Evolutionary conservation across 305 asterid genomes (phyloP), one percentile per base, ranked within the genome.

Genomic region (Withania somnifera): DNA sequence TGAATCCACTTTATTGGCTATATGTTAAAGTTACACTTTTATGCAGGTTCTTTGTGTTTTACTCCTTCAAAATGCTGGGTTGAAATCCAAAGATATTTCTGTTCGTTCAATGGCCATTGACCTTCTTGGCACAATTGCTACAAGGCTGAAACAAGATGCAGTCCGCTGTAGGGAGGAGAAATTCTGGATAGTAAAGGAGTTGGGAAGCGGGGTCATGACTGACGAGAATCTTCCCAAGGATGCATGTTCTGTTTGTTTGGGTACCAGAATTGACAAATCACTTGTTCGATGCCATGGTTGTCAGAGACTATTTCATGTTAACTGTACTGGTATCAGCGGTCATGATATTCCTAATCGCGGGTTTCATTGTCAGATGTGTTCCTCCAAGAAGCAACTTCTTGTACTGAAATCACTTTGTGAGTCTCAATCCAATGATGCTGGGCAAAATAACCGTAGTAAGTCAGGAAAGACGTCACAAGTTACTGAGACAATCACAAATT

Each of bases 81-180:
- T 87, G 85, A 92, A 95, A 87, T 95, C 99, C 30, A 97, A 97
- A 89, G 99, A 97, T 86, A 89, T 84, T 85, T 87, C 92, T 77
- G 98, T 98, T 87, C 93, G 99, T 69, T 91, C 97, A 53, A 92
- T 97, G 97, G 98, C 98, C 89, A 97, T 97, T 90, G 99, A 97
- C 88, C 94, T 97, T 83, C 97, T 97, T 86, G 99, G 98, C 78
- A 93, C 98, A 57, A 90, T 97, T 87, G 98, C 97, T 83, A 97
- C 99, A 56, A 91, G 99, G 91, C 88, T 97, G 89, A 97, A 97
- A 87, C 95, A 88, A 81, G 99, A 97, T 85, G 97, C 97, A 67
- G 92, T 90, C 71, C 83, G 89, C 54, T 91, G 91, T 83, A 90
- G 89, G 88, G 88, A 88, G 85, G 97, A 95, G 78, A 92, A 86